Evolutionary conservation across 441 rosid species (phyloP), one percentile per base, ranked within the genome.

Genomic region (Adansonia gregorii): DNA sequence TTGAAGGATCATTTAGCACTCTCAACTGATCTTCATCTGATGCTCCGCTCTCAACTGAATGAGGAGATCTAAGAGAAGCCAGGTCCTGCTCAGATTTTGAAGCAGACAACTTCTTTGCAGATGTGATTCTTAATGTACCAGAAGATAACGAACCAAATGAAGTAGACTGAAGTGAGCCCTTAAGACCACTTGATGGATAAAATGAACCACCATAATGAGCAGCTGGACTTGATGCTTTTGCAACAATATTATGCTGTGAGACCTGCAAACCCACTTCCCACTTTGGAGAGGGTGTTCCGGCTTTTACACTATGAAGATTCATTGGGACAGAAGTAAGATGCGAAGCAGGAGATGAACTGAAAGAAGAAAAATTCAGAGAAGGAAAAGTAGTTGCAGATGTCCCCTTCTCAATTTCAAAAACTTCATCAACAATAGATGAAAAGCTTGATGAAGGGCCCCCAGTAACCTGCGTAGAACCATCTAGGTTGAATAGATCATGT

Each of bases 11-110:
- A 84, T 79, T 83, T 81, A 81, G 81, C 80, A 84, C 68, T 68
- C 85, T 85, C 74, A 76, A 41, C 48, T 86, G 89, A 80, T 90
- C 93, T 51, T 89, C 92, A 70, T 93, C 90, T 79, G 86, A 78
- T 65, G 86, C 65, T 71, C 85, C 84, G 54, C 55, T 83, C 75
- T 91, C 95, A 69, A 85, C 76, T 60, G 92, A 83, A 82, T 85
- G 86, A 41, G 88, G 90, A 79, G 92, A 89, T 86, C 92, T 85
- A 58, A 89, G 86, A 70, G 97, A 91, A 82, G 88, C 71, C 82
- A 92, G 86, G 84, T 93, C 97, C 88, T 92, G 96, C 55, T 90
- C 95, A 77, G 97, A 90, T 85, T 91, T 93, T 74, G 97, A 89
- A 75, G 88, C 84, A 55, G 92, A 71, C 61, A 86, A 65, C 66